Evolutionary conservation across 768 basidiomycete species (phyloP).

Genomic region (Dacryopinax spathularia): DNA sequence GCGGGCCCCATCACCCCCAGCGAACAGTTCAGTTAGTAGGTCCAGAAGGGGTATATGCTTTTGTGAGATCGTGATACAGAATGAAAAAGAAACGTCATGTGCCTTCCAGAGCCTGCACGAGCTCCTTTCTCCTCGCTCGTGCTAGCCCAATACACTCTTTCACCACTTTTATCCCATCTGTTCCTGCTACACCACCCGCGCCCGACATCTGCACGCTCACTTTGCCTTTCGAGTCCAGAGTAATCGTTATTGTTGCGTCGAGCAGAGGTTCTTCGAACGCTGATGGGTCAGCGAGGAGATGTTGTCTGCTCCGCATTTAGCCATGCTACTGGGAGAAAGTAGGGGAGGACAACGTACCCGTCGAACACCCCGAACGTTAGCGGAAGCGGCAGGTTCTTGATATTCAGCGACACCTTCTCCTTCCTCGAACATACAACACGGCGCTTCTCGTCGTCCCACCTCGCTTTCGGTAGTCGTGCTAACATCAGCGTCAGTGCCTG

Average conservation of each 20-base stretch:
- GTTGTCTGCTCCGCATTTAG: slow-evolving; percentile 30
- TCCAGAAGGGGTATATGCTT: no score
- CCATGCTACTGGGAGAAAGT: background rate
- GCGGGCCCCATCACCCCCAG: no score
- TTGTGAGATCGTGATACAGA: background rate
- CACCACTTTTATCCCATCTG: slow-evolving; percentile 20
- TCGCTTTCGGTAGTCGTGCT: slow-evolving; percentile 62
- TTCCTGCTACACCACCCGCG: slow-evolving; percentile 25
- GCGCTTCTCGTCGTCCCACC: slow-evolving; percentile 51
- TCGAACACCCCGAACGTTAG: slow-evolving; percentile 73
- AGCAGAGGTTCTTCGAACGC: slow-evolving; percentile 83
- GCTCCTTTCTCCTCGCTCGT: slow-evolving; percentile 12
- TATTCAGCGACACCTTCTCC: slow-evolving; percentile 32
- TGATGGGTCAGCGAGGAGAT: slow-evolving; percentile 68
- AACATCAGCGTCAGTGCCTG: background rate
- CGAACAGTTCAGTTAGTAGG: no score
- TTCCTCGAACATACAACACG: slow-evolving; percentile 49
- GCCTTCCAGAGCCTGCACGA: slow-evolving; percentile 7
- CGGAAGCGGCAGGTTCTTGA: slow-evolving; percentile 35
- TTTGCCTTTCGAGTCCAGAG: slow-evolving; percentile 37
- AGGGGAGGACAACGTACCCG: slow-evolving; percentile 35
- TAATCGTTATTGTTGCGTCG: slow-evolving; percentile 51
- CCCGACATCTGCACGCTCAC: slow-evolving; percentile 45
- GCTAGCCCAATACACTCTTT: slow-evolving; percentile 17
- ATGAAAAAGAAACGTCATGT: background rate